These are phyloP conservation scores for Colletotrichum abscissum DNA, from an alignment of 2,329 filamentous ascomycete genomes.

Conservation along the genomic window DNA sequence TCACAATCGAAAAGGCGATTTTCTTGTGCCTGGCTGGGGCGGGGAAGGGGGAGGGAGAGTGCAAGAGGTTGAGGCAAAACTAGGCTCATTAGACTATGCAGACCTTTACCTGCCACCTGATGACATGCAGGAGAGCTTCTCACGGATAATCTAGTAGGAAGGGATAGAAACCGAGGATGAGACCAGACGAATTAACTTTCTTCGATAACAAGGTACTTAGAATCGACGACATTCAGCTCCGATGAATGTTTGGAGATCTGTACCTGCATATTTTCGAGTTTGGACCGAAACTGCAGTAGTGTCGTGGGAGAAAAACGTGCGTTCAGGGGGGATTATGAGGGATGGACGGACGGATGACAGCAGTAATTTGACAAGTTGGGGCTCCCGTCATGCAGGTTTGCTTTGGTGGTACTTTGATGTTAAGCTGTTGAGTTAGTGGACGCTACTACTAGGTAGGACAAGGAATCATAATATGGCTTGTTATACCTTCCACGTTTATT, in stretches of 20 bases:
- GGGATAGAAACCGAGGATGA: background rate
- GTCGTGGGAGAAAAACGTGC: background rate
- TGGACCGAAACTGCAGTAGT: background rate
- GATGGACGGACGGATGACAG: background rate
- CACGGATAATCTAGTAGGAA: background rate
- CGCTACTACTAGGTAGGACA: background rate
- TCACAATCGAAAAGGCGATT: too few relatives aligned
- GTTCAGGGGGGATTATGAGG: background rate
- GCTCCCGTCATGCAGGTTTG: conserved; percentile 1
- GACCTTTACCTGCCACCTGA: background rate
- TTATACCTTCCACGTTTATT: background rate
- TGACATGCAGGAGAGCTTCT: background rate
- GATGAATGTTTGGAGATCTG: background rate
- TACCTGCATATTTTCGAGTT: background rate
- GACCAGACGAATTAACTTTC: too few relatives aligned
- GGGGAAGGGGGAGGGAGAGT: too few relatives aligned
- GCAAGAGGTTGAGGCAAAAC: too few relatives aligned
- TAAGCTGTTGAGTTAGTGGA: background rate
- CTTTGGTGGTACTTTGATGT: background rate
- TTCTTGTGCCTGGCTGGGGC: too few relatives aligned
- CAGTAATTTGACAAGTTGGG: conserved; percentile 1
- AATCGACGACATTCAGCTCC: background rate
- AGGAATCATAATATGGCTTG: background rate
- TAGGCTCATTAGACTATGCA: too few relatives aligned
- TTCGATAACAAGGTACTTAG: too few relatives aligned